Evolutionary conservation across 345 rosid species (phyloP).

Genomic region (Eucalyptus virginea): DNA sequence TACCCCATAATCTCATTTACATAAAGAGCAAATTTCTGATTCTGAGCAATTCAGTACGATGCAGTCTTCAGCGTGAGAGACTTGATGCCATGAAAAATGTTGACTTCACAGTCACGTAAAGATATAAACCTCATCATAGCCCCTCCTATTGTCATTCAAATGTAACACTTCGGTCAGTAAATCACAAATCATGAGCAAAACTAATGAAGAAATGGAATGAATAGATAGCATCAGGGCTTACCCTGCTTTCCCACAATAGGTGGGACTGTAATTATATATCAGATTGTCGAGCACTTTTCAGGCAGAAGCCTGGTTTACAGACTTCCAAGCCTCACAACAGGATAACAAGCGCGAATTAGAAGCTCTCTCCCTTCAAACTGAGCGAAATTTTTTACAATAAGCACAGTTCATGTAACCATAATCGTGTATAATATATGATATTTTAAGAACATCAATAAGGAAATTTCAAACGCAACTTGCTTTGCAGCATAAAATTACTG

Average conservation of each 20-base stretch:
- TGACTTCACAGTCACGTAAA: no score
- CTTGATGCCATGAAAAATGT: background rate
- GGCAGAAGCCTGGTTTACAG: constrained; percentile 49
- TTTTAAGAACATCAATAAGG: background rate
- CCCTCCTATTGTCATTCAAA: background rate
- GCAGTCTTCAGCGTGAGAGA: background rate
- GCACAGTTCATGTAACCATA: background rate
- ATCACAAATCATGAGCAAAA: background rate
- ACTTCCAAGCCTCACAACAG: constrained; percentile 84
- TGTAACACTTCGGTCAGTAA: background rate
- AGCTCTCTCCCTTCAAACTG: background rate
- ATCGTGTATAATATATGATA: background rate
- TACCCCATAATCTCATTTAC: background rate
- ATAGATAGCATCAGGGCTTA: constrained; percentile 5
- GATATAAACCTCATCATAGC: no score
- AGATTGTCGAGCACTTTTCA: constrained; percentile 56
- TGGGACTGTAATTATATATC: constrained; percentile 70
- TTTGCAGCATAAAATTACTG: no score
- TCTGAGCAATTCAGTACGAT: background rate
- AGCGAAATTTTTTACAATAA: background rate
- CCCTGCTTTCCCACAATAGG: constrained; percentile 88
- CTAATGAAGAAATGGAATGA: background rate
- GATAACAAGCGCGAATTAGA: background rate
- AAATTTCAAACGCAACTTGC: no score
- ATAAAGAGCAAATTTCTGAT: background rate